Conservation (phyloP, 176 grass and related monocot species). For the Themeda triandra region DNA sequence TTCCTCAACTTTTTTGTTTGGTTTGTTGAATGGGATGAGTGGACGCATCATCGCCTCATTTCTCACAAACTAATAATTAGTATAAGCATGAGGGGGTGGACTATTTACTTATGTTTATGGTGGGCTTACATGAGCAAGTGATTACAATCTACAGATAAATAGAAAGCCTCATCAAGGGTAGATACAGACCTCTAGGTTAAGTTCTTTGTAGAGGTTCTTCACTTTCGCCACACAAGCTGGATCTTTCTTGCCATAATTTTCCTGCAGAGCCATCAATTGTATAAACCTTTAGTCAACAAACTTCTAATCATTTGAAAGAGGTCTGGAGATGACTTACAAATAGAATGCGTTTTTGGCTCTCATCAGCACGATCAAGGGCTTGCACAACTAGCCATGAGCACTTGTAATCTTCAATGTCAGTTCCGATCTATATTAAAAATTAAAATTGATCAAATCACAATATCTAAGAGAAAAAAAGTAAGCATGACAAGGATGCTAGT, state of each 20-base stretch:
- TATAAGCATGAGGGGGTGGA: neutral
- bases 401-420: slow-evolving; percentile 98
- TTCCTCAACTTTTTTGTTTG: neutral
- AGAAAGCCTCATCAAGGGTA: slow-evolving; percentile 16
- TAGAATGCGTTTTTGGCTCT: slow-evolving; percentile 57
- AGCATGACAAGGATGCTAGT: neutral
- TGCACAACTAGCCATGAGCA: slow-evolving; percentile 99
- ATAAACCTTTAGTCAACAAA: neutral
- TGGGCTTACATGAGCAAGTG: neutral
- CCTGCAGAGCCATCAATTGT: slow-evolving; percentile 38
- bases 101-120: neutral
- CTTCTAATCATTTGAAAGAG: slow-evolving; percentile 10
- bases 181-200: slow-evolving; percentile 80
- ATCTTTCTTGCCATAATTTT: slow-evolving; percentile 97
- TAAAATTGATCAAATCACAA: slow-evolving; percentile 15
- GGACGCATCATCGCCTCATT: neutral
- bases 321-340: slow-evolving; percentile 45
- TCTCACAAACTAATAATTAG: neutral
- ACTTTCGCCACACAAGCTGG: slow-evolving; percentile 76
- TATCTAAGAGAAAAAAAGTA: neutral
- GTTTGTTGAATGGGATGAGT: neutral
- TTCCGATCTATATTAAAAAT: slow-evolving; percentile 69
- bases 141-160: slow-evolving; percentile 4
- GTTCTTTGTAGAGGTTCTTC: slow-evolving; percentile 82
- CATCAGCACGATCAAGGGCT: slow-evolving; percentile 68